phyloP scores from a whole-genome alignment of 2,329 filamentous ascomycete genomes.

The Phyllachora maydis region DNA sequence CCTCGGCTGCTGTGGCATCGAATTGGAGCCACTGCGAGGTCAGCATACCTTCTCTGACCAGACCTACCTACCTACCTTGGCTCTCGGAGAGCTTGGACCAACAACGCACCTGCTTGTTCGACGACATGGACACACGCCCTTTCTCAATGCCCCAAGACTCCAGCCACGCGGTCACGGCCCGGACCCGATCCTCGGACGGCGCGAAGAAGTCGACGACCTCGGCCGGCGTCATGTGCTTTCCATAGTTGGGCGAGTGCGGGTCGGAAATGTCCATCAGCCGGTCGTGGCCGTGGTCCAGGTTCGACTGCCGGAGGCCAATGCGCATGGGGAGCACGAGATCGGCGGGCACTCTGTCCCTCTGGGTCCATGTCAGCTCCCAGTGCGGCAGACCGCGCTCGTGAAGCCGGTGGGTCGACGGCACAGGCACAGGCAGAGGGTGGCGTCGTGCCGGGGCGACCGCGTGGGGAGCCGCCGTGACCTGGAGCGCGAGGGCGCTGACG shows the following conservation, averaged over 20 bases:
- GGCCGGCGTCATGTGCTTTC: slow-evolving; percentile 15
- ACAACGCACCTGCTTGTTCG: slow-evolving; percentile 6
- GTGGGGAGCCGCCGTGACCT: too few relatives aligned
- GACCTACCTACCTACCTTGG: neutral
- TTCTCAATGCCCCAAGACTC: slow-evolving; percentile 4
- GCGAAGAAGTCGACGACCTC: slow-evolving; percentile 17
- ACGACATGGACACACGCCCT: slow-evolving; percentile 6
- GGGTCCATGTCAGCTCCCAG: slow-evolving; percentile 8
- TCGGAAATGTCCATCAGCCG: slow-evolving; percentile 13
- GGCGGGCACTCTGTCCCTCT: slow-evolving; percentile 7
- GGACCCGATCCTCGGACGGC: slow-evolving; percentile 11
- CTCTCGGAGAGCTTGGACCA: neutral
- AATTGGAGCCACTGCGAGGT: slow-evolving; percentile 25
- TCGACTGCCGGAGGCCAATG: slow-evolving; percentile 12
- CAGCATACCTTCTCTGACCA: slow-evolving; percentile 4
- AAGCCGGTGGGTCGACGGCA: slow-evolving; percentile 7
- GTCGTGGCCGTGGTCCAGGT: slow-evolving; percentile 10
- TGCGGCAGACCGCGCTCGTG: slow-evolving; percentile 10
- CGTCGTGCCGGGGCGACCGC: too few relatives aligned
- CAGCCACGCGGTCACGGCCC: slow-evolving; percentile 17
- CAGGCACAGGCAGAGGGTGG: too few relatives aligned
- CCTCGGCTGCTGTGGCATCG: slow-evolving; percentile 15
- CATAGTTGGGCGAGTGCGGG: slow-evolving; percentile 14
- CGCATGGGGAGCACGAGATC: slow-evolving; percentile 11
- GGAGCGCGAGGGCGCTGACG: too few relatives aligned